Base-by-base conservation (phyloP, 495 filamentous ascomycete genomes). In the Oidiodendron maius region DNA sequence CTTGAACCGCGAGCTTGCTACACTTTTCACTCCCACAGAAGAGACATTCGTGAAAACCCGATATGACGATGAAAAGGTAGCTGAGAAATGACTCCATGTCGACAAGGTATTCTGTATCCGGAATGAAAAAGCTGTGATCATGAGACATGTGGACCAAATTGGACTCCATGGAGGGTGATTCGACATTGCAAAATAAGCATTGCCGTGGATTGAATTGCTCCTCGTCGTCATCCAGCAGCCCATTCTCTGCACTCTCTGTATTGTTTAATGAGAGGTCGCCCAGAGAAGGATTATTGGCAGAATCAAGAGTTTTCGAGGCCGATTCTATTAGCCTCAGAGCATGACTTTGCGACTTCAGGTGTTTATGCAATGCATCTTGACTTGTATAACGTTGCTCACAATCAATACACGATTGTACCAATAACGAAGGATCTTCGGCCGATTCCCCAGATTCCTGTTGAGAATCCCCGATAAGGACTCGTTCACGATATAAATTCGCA, bases 91-190 rank as follows among this genome's bases (percentile, higher is more conserved):
- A 56, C 18, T 58, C 53, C 10, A 54, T 40, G 40, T 66, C 62
- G 36, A 63, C 49, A 4, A 68, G 58, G 35, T 52, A 40, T 10
- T 57, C 52, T 3, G 40, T 23, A 16, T 57, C 39, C 3, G 56
- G 58, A 30, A 67, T 59, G 52, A 62, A 58, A 45, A 68, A 57
- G 10, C 60, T 55, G 47, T 68, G 65, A 21, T 40, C 38, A 3
- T 60, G 47, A 13, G 48, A 51, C 65, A 68, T 68, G 44, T 68
- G 63, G 23, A 24, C 42, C 13, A 66, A 15, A 40, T 63, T 66
- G n/a, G n/a, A n/a, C n/a, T n/a, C n/a, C n/a, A n/a, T 13, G 38
- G 55, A 48, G 3, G 32, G 10, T 11, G 48, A 58, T 23, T 46
- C 15, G 15, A 55, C n/a, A 40, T 51, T 52, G 53, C 59, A 61